Percentiles rank a stretch among this genome's conserved stretches.
Conservation (phyloP, 2,329 filamentous ascomycete genomes). For the Clathrospora elynae region DNA sequence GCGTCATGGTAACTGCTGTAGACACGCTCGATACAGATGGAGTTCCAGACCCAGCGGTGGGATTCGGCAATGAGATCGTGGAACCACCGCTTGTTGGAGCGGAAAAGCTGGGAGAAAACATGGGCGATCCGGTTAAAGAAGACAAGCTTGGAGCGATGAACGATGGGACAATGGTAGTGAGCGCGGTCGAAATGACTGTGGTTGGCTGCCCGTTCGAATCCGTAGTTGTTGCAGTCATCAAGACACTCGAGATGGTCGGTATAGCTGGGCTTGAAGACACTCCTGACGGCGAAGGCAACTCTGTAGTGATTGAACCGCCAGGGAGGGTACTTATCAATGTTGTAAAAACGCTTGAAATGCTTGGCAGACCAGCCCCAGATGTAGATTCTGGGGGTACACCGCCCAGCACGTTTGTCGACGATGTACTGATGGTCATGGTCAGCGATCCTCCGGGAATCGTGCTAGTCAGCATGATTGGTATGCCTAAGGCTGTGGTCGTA, state of each 20-base stretch:
- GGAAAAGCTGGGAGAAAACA: background rate
- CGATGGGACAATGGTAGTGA: background rate
- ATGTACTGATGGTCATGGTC: background rate
- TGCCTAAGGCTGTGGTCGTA: background rate
- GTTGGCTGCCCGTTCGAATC: constrained; percentile 2
- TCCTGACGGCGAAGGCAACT: background rate
- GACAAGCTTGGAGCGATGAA: background rate
- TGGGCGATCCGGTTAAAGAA: background rate
- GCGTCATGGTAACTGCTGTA: background rate
- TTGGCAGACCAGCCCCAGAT: background rate
- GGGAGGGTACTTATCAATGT: constrained; percentile 4
- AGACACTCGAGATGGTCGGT: background rate
- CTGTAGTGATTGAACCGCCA: background rate
- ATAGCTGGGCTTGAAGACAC: background rate
- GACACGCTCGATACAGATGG: background rate
- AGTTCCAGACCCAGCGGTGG: background rate
- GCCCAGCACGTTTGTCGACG: background rate
- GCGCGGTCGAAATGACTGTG: background rate
- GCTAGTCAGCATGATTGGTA: background rate
- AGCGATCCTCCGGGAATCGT: background rate
- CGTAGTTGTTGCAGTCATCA: constrained; percentile 6
- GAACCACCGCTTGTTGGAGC: constrained; percentile 3
- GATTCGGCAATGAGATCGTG: constrained; percentile 12
- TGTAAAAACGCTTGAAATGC: background rate
- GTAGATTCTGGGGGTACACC: background rate